A percentile compares a stretch with the other conserved stretches of the same genome.
Evolutionary conservation across 257 asterid species (phyloP).

Genomic region (Solanum neorickii): DNA sequence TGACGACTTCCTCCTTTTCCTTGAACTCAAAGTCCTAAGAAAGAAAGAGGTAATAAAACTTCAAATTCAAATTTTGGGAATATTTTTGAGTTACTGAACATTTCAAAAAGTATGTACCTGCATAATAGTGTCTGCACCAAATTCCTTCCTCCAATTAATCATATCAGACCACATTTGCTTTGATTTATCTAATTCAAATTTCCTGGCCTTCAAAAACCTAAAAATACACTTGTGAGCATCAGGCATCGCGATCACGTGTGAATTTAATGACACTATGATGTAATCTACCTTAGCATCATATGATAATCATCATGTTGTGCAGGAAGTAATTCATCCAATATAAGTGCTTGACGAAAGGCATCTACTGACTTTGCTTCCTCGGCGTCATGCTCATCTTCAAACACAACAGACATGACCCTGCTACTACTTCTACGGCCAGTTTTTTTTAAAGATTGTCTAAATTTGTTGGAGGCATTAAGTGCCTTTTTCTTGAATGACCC

Average conservation of each 20-base stretch:
- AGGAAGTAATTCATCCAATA: constrained; percentile 79
- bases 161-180: constrained; percentile 98
- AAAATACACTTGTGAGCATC: neutral
- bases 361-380: constrained; percentile 82
- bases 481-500: constrained; percentile 49
- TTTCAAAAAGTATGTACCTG: constrained; percentile 36
- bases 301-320: constrained; percentile 86
- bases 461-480: constrained; percentile 40
- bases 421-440: constrained; percentile 47
- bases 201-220: constrained; percentile 90
- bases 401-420: constrained; percentile 51
- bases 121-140: constrained; percentile 60
- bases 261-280: neutral
- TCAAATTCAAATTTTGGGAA: neutral
- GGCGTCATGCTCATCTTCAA: constrained; percentile 78
- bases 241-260: neutral
- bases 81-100: neutral
- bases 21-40: constrained; percentile 63
- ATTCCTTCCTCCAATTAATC: constrained; percentile 97
- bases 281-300: constrained; percentile 57
- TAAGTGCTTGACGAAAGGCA: constrained; percentile 81
- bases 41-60: neutral
- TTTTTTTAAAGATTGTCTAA: constrained; percentile 40
- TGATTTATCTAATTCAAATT: constrained; percentile 74
- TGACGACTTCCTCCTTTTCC: constrained; percentile 77